Conservation (phyloP, 2,329 filamentous ascomycete genomes). For the Pseudopithomyces chartarum region DNA sequence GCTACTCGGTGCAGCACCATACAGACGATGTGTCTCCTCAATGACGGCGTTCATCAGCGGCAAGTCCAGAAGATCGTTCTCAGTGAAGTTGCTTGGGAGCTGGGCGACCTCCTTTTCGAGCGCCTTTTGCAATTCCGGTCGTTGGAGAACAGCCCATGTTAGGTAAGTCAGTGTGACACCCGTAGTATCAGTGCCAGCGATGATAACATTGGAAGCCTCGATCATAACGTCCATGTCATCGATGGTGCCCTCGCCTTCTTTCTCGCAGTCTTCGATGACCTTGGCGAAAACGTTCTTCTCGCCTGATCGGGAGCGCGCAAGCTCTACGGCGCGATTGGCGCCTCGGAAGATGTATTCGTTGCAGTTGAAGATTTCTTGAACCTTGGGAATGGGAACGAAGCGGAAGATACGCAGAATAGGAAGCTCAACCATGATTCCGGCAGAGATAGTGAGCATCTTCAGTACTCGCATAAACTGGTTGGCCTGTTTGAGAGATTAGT, state of each 20-base stretch:
- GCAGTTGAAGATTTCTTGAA: constrained; percentile 43
- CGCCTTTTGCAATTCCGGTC: constrained; percentile 20
- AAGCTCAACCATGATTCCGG: constrained; percentile 44
- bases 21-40: constrained; percentile 46
- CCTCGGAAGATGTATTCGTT: constrained; percentile 39
- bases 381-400: constrained; percentile 31
- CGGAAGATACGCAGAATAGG: constrained; percentile 41
- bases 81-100: constrained; percentile 19
- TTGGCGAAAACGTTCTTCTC: constrained; percentile 37
- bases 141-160: constrained; percentile 37
- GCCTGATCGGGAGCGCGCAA: constrained; percentile 33
- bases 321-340: constrained; percentile 36
- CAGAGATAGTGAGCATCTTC: constrained; percentile 41
- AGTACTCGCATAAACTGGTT: constrained; percentile 45
- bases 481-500: constrained; percentile 15
- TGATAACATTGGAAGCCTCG: constrained; percentile 39
- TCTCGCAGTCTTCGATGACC: constrained; percentile 29
- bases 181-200: constrained; percentile 44
- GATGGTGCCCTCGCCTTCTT: constrained; percentile 23
- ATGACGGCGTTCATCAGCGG: constrained; percentile 44
- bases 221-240: constrained; percentile 33
- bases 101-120: constrained; percentile 30
- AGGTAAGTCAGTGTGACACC: constrained; percentile 41
- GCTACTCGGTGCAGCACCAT: constrained; percentile 41
- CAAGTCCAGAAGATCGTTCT: constrained; percentile 32